Conservation (phyloP, 352 stramenopile species). For the Pythium folliculosum region DNA sequence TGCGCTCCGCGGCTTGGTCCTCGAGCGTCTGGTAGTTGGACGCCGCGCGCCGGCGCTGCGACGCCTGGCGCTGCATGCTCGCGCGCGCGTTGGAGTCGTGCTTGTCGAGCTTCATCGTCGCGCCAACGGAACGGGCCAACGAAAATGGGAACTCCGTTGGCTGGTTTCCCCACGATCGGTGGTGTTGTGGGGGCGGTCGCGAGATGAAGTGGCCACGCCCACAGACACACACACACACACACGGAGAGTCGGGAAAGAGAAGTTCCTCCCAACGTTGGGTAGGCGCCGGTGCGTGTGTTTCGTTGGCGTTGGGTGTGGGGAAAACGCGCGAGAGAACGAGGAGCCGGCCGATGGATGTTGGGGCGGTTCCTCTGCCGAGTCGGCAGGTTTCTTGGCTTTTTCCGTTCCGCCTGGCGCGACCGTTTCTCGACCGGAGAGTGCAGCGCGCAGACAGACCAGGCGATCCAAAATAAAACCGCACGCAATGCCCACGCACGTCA, state of each 20-base stretch:
- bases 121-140: neutral
- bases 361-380: neutral
- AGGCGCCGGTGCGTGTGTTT: neutral
- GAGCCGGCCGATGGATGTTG: too few relatives aligned
- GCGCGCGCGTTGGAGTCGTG: constrained; percentile 15
- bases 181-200: neutral
- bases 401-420: constrained; percentile 12
- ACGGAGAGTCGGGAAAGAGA: too few relatives aligned
- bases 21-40: constrained; percentile 87
- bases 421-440: constrained; percentile 13
- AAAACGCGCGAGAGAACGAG: constrained; percentile 5
- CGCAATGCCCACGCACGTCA: constrained; percentile 18
- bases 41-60: constrained; percentile 50
- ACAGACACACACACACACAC: too few relatives aligned
- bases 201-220: constrained; percentile 11
- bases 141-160: neutral
- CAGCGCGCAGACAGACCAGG: neutral
- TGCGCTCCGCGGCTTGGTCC: constrained; percentile 50
- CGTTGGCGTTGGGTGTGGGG: constrained; percentile 9
- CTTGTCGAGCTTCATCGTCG: constrained; percentile 22
- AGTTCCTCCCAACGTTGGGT: constrained; percentile 3
- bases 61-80: constrained; percentile 31
- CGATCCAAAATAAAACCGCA: constrained; percentile 11
- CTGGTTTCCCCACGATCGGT: neutral
- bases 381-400: constrained; percentile 29